These are phyloP conservation scores for Colletotrichum tanaceti DNA, from an alignment of 2,329 filamentous ascomycete species.

Conservation along the genomic window DNA sequence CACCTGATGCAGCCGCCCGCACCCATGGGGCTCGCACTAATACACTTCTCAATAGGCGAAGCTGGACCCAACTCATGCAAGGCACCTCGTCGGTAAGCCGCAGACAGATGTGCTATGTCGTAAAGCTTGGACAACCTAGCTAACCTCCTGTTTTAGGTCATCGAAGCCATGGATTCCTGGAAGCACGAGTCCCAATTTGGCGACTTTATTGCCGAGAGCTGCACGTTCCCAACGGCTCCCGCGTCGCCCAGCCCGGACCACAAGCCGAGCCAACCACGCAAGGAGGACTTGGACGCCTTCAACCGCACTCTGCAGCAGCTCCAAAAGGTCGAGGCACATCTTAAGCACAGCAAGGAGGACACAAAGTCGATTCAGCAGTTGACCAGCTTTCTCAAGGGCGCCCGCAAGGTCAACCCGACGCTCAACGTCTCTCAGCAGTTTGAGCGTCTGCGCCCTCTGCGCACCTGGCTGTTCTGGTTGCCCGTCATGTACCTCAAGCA, in stretches of 20 bases:
- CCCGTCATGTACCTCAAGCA: conserved; percentile 86
- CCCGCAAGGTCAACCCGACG: conserved; percentile 76
- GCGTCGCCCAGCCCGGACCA: conserved; percentile 71
- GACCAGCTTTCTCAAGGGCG: conserved; percentile 77
- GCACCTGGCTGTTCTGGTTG: conserved; percentile 96
- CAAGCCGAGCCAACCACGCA: conserved; percentile 70
- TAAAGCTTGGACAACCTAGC: neutral
- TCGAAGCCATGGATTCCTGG: conserved; percentile 92
- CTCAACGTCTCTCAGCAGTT: conserved; percentile 86
- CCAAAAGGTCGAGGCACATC: conserved; percentile 73
- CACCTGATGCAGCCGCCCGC: conserved; percentile 45
- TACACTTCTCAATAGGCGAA: conserved; percentile 70
- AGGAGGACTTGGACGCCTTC: conserved; percentile 77
- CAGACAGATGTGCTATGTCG: neutral
- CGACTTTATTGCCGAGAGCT: conserved; percentile 84
- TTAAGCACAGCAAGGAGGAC: conserved; percentile 77
- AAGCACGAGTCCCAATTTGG: conserved; percentile 89
- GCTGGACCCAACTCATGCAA: conserved; percentile 93
- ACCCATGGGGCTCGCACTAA: conserved; percentile 49
- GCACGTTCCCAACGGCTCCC: conserved; percentile 76
- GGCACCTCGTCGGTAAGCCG: conserved; percentile 84
- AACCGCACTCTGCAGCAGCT: conserved; percentile 75
- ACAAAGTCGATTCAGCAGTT: conserved; percentile 76
- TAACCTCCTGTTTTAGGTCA: conserved; percentile 62
- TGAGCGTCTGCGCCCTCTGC: conserved; percentile 85